phyloP scores from a whole-genome alignment of 208 protist genomes.

The Leishmania turanica region DNA sequence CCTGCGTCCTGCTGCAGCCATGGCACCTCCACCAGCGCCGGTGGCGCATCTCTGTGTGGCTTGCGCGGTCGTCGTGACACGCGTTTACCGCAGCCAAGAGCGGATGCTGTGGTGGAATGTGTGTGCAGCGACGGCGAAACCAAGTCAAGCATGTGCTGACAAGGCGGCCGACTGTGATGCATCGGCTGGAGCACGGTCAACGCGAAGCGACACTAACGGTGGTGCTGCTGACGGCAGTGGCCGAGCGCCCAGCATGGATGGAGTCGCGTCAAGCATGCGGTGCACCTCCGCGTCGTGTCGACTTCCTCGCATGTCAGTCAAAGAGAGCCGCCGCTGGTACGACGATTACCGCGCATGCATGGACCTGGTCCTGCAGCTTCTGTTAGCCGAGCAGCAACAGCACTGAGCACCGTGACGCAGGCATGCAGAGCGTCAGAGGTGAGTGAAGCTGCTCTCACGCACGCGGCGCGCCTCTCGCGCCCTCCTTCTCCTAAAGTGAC shows the following conservation, averaged over 20 bases:
- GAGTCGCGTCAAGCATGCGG: not conserved
- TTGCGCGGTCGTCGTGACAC: slow-evolving; percentile 16
- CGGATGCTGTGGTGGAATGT: slow-evolving; percentile 6
- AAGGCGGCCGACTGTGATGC: not conserved
- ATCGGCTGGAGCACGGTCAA: not conserved
- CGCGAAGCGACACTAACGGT: not conserved
- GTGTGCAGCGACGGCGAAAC: not conserved
- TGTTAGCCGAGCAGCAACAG: slow-evolving; percentile 24
- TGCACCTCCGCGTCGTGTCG: not conserved
- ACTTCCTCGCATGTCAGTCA: not conserved
- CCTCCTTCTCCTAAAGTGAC: not conserved
- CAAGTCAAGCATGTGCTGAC: not conserved
- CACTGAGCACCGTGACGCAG: not conserved
- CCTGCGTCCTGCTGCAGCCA: not conserved
- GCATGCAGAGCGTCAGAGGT: too few relatives aligned
- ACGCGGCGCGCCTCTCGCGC: not conserved
- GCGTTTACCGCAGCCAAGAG: slow-evolving; percentile 11
- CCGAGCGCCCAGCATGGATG: not conserved
- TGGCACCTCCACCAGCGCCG: not conserved
- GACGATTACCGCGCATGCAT: slow-evolving; percentile 16
- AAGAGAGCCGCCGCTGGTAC: not conserved
- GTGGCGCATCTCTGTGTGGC: slow-evolving; percentile 1
- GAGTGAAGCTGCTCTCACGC: not conserved
- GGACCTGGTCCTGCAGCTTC: slow-evolving; percentile 22
- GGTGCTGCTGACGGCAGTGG: not conserved